Base-by-base conservation (phyloP, 2,329 filamentous ascomycete species). In the Arachnomyces sp. region DNA sequence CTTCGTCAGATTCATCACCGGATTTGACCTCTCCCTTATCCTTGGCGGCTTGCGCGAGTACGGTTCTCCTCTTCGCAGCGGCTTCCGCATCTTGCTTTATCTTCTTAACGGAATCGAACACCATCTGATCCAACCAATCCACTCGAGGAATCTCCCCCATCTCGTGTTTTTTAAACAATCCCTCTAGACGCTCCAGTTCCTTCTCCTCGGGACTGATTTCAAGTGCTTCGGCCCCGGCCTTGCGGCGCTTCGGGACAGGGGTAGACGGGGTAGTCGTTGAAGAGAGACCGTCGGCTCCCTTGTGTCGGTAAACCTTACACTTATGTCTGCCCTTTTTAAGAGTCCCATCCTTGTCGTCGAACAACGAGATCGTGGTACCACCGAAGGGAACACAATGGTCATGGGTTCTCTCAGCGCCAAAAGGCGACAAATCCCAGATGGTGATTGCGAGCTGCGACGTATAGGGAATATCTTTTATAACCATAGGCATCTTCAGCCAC, bases 81-180 rank as follows among this genome's bases (percentile, higher is more conserved):
- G 74, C 77, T 28, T 84, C 79, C 8, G 78, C 77, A 52, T 80
- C 73, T 2, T 79, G 59, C 15, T 82, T 78, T 43, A 80, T 74
- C 64, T 85, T 92, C 66, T 95, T 90, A 44, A 94, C 82, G 38
- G 84, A 84, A 31, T 90, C 81, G 59, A 94, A 98, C 2, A 95
- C 89, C 52, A 96, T 75, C 55, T 92, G 86, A 60, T 98, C 92
- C 32, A 98, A 75, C 93, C 92, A 98, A 53, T 93, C 86, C 35
- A 95, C 84, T 12, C 88, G 79, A 1, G 86, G 81, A 17, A 98
- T 90, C 59, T 98, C 92, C 13, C 88, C 89, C 84, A 95, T 93
- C 59, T 98, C 93, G 57, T 96, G 92, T 64, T 95, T 94, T 66
- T 98, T 98, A 59, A 98, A 84, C 15, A 96, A 64, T 39, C 80